Conservation (phyloP, 805 yeast species). For the Ogataea thermomethanolica region DNA sequence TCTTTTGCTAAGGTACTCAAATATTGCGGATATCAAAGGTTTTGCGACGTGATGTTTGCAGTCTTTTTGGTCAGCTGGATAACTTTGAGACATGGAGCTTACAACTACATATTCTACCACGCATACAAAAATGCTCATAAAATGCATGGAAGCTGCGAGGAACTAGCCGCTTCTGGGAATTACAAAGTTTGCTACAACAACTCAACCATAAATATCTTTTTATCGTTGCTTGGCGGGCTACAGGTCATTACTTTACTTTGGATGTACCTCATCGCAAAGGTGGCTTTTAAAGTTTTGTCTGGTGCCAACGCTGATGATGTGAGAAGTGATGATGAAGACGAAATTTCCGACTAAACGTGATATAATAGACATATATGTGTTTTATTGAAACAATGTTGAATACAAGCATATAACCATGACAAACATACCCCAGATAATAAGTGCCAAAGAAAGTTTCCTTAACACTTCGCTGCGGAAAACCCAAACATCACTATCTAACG, state of each 20-base stretch:
- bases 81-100: conserved; percentile 66
- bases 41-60: conserved; percentile 69
- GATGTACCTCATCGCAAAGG: conserved; percentile 71
- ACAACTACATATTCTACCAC: conserved; percentile 62
- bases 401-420: conserved; percentile 55
- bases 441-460: conserved; percentile 32
- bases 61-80: conserved; percentile 70
- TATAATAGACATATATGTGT: conserved; percentile 20
- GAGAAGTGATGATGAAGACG: conserved; percentile 60
- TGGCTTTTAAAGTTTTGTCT: conserved; percentile 62
- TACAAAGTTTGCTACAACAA: conserved; percentile 50
- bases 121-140: conserved; percentile 44
- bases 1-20: conserved; percentile 73
- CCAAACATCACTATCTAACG: conserved; percentile 20
- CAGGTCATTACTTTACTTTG: conserved; percentile 67
- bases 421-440: conserved; percentile 50
- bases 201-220: conserved; percentile 43
- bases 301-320: conserved; percentile 84
- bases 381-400: conserved; percentile 36
- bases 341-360: conserved; percentile 25
- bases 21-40: conserved; percentile 56
- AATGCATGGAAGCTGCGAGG: conserved; percentile 46
- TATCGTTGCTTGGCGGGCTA: conserved; percentile 56
- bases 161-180: conserved; percentile 8
- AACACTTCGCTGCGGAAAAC: conserved; percentile 22